A percentile compares a stretch with the other conserved stretches of the same genome.
phyloP scores from a whole-genome alignment of 2,329 filamentous ascomycete species.

The Fonsecaea monophora region DNA sequence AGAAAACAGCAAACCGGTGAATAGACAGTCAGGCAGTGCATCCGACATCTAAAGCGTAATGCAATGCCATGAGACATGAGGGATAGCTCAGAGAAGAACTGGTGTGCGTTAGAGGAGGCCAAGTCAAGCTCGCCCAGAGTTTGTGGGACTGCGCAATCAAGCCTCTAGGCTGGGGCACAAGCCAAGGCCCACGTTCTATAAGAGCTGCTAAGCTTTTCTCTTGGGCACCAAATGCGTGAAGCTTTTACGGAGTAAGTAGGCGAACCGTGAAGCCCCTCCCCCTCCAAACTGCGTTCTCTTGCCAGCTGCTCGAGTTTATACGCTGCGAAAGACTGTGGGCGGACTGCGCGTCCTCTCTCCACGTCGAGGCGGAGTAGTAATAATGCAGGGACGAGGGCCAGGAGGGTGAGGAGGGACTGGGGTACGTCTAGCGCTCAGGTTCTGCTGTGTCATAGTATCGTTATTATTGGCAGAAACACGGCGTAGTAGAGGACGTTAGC shows the following conservation, averaged over 20 bases:
- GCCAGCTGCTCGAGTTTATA: neutral
- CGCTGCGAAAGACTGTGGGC: slow-evolving; percentile 4
- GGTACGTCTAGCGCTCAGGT: neutral
- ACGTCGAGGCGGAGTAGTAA: slow-evolving; percentile 3
- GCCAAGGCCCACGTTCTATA: slow-evolving; percentile 2
- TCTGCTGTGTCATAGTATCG: neutral
- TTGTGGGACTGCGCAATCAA: slow-evolving; percentile 9
- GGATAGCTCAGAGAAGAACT: neutral
- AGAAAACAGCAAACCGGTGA: neutral
- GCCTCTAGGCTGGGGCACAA: slow-evolving; percentile 8
- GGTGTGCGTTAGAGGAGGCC: neutral
- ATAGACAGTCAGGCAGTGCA: neutral
- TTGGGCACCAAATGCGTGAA: slow-evolving; percentile 3
- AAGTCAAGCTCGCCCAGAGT: slow-evolving; percentile 22
- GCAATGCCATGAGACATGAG: neutral
- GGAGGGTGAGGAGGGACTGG: neutral
- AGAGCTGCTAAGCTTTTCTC: slow-evolving; percentile 23
- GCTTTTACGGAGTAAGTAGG: neutral
- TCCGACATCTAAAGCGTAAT: neutral
- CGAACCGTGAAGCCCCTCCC: neutral
- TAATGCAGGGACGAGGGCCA: neutral
- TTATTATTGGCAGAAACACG: neutral
- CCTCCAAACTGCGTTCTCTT: neutral
- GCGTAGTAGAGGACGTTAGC: neutral
- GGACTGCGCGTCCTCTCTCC: slow-evolving; percentile 1